These are phyloP conservation scores for Alternaria sp. DNA, from an alignment of 2,329 filamentous ascomycete species.

Conservation along the genomic window DNA sequence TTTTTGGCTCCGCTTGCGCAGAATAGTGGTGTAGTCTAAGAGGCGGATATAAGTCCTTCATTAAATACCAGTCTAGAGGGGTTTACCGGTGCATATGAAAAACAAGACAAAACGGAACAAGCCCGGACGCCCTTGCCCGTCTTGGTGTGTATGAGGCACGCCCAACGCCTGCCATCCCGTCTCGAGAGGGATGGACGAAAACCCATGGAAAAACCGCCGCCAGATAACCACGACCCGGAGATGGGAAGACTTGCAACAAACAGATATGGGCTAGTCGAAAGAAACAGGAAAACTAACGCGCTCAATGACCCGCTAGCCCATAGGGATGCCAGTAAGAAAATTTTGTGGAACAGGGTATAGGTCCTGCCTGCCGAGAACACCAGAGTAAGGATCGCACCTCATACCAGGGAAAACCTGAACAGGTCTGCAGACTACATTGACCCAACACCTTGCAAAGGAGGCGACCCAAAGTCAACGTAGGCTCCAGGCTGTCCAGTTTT, in stretches of 20 bases:
- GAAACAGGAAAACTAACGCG: conserved; percentile 32
- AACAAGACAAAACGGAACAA: conserved; percentile 27
- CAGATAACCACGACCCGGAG: conserved; percentile 24
- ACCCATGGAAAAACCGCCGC: conserved; percentile 11
- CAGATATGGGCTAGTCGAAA: conserved; percentile 26
- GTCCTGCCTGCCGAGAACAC: conserved; percentile 46
- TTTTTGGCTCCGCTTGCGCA: conserved; percentile 42
- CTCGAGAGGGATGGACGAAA: conserved; percentile 18
- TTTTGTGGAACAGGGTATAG: conserved; percentile 51
- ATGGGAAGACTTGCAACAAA: conserved; percentile 36
- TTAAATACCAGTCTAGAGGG: conserved; percentile 51
- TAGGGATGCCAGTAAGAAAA: conserved; percentile 31
- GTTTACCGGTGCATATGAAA: conserved; percentile 35
- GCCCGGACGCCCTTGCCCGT: conserved; percentile 42
- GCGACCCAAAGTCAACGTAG: not conserved
- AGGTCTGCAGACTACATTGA: not conserved
- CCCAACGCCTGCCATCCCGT: conserved; percentile 39
- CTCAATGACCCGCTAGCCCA: conserved; percentile 28
- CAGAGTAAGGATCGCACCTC: conserved; percentile 33
- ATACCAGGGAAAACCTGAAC: not conserved
- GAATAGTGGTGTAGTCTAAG: conserved; percentile 43
- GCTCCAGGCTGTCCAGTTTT: not conserved
- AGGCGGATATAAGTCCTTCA: conserved; percentile 48
- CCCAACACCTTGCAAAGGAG: no score
- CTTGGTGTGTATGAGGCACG: conserved; percentile 35